Evolutionary conservation across 1,284 basidiomycete genomes (phyloP).

Genomic region (Irpex lacteus): DNA sequence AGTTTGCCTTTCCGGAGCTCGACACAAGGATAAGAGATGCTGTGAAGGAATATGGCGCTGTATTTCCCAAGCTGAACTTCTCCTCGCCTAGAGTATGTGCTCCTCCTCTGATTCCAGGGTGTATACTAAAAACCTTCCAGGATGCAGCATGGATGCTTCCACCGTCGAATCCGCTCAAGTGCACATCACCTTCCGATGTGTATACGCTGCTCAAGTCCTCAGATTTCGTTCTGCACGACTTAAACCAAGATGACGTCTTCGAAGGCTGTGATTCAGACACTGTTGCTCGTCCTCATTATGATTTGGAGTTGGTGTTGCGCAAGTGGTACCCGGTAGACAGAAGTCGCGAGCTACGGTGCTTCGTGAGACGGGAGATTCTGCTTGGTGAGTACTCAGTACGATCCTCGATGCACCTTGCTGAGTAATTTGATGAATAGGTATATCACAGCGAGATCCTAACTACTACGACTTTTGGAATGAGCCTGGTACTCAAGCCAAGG

Average conservation of each 20-base stretch:
- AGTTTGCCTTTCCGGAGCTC: conserved; percentile 73
- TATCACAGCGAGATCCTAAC: conserved; percentile 88
- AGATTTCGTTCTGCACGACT: conserved; percentile 85
- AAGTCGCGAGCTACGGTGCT: conserved; percentile 85
- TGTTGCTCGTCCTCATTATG: conserved; percentile 36
- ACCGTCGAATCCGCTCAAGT: conserved; percentile 82
- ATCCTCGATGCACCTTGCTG: not conserved
- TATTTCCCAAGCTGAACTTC: conserved; percentile 96
- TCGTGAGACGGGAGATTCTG: conserved; percentile 69
- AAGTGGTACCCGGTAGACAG: conserved; percentile 89
- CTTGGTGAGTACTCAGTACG: conserved; percentile 54
- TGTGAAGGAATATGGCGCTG: conserved; percentile 73
- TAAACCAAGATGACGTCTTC: conserved; percentile 57
- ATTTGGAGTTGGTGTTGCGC: conserved; percentile 85
- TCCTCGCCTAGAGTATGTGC: conserved; percentile 78
- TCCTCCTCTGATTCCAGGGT: not conserved
- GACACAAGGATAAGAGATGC: conserved; percentile 70
- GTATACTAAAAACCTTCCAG: conserved; percentile 36
- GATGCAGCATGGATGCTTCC: conserved; percentile 93
- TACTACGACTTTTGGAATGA: conserved; percentile 87
- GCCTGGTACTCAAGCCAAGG: conserved; percentile 47
- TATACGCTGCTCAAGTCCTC: conserved; percentile 93
- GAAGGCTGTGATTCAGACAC: conserved; percentile 44
- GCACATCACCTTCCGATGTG: conserved; percentile 85
- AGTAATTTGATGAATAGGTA: conserved; percentile 46